Percentiles rank a stretch among this genome's conserved stretches.
Evolutionary conservation across 306 rosid genomes (phyloP).

Genomic region (Oemleria cerasiformis): DNA sequence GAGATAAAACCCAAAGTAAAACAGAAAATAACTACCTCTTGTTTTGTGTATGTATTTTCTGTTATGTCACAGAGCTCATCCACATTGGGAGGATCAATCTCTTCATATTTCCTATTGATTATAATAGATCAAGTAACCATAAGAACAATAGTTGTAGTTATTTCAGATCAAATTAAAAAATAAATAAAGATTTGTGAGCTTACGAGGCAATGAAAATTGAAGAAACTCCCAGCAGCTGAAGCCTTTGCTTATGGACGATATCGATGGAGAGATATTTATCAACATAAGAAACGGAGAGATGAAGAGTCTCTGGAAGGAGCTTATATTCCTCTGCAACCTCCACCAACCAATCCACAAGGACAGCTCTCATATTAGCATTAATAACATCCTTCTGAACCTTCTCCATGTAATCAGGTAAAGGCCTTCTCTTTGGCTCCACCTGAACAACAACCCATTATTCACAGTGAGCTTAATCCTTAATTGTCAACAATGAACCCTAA

Average conservation of each 20-base stretch:
- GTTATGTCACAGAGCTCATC: constrained; percentile 80
- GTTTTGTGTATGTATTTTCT: constrained; percentile 66
- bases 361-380: constrained; percentile 65
- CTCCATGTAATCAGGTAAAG: constrained; percentile 58
- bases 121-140: neutral
- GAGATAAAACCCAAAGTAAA: neutral
- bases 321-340: constrained; percentile 88
- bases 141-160: neutral
- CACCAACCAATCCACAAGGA: constrained; percentile 88
- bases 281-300: constrained; percentile 52
- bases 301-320: constrained; percentile 74
- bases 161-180: neutral
- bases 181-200: constrained; percentile 23
- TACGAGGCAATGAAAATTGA: constrained; percentile 82
- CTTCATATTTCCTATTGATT: constrained; percentile 70
- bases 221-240: constrained; percentile 80
- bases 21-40: constrained; percentile 50
- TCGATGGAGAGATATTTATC: constrained; percentile 62
- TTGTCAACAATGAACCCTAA: neutral
- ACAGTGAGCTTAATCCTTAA: neutral
- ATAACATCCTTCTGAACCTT: constrained; percentile 60
- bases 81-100: constrained; percentile 71
- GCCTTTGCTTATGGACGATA: constrained; percentile 40
- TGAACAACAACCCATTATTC: constrained; percentile 15
- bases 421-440: constrained; percentile 64